Evolutionary conservation across 176 grass and related monocot species (phyloP).

Genomic region (Triticum turgidum): DNA sequence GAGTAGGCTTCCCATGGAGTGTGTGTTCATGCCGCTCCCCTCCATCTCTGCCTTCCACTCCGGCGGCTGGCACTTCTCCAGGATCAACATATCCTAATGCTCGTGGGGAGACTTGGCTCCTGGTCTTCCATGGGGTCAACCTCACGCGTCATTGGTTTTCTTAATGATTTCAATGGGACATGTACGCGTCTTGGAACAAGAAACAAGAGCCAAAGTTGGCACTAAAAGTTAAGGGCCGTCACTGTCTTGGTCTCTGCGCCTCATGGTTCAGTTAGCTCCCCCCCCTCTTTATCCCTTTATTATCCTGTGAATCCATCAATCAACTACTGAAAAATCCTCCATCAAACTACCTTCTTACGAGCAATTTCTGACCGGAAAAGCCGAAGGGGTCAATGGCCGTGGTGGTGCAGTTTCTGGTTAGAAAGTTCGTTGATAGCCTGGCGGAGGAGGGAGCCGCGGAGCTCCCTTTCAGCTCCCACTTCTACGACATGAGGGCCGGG

Average conservation of each 20-base stretch:
- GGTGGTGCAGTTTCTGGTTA: constrained; percentile 43
- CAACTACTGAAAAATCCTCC: neutral
- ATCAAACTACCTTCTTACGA: neutral
- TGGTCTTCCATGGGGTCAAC: neutral
- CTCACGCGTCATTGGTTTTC: neutral
- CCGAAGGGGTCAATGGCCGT: constrained; percentile 19
- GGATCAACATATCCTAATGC: neutral
- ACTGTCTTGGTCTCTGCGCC: neutral
- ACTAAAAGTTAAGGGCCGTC: neutral
- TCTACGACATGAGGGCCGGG: constrained; percentile 12
- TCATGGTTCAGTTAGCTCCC: neutral
- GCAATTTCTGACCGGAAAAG: neutral
- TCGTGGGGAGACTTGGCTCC: neutral
- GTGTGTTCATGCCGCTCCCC: neutral
- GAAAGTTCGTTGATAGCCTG: constrained; percentile 39
- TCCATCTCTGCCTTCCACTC: constrained; percentile 1
- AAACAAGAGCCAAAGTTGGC: neutral
- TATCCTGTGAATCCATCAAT: neutral
- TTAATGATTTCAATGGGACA: neutral
- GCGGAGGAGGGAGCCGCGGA: constrained; percentile 1
- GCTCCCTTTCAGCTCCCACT: constrained; percentile 40
- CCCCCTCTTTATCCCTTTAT: neutral
- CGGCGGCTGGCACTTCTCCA: neutral
- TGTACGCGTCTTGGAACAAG: neutral
- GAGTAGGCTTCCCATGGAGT: neutral